phyloP scores from a whole-genome alignment of 306 rosid species.

The Rosa rugosa region DNA sequence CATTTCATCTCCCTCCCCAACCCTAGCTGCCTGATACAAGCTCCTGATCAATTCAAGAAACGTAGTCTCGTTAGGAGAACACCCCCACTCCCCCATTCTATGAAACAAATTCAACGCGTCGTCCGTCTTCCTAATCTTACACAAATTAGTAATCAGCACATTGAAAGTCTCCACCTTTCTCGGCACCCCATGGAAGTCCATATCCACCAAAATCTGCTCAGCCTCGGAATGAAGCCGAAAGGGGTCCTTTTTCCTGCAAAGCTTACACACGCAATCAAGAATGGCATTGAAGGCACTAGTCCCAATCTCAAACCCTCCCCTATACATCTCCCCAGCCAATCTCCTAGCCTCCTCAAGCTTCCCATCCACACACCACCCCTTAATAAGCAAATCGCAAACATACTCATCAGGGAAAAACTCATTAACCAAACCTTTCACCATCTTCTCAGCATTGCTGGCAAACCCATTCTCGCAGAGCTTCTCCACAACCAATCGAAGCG shows the following conservation, averaged over 20 bases:
- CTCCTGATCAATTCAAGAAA: slow-evolving; percentile 62
- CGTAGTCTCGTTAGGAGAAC: slow-evolving; percentile 40
- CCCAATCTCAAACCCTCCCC: slow-evolving; percentile 83
- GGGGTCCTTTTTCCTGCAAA: slow-evolving; percentile 70
- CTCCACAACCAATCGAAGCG: slow-evolving; percentile 61
- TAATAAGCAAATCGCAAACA: slow-evolving; percentile 59
- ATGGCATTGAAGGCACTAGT: slow-evolving; percentile 61
- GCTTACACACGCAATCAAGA: slow-evolving; percentile 69
- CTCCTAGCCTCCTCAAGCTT: slow-evolving; percentile 72
- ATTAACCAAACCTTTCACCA: slow-evolving; percentile 70
- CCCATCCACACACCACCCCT: slow-evolving; percentile 68
- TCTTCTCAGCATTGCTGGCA: slow-evolving; percentile 70
- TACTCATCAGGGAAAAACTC: slow-evolving; percentile 67
- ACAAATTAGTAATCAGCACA: slow-evolving; percentile 66
- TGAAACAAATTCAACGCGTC: slow-evolving; percentile 56
- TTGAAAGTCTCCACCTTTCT: slow-evolving; percentile 83
- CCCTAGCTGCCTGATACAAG: slow-evolving; percentile 82
- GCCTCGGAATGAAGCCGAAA: slow-evolving; percentile 64
- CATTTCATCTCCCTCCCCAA: slow-evolving; percentile 92
- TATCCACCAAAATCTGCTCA: slow-evolving; percentile 56
- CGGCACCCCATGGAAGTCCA: slow-evolving; percentile 71
- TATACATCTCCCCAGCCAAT: slow-evolving; percentile 74
- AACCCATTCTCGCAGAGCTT: slow-evolving; percentile 35
- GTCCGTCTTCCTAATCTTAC: slow-evolving; percentile 75
- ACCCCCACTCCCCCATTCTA: slow-evolving; percentile 71